Conservation (phyloP, 1,139 yeast species). For the Arxiozyma heterogenica region DNA sequence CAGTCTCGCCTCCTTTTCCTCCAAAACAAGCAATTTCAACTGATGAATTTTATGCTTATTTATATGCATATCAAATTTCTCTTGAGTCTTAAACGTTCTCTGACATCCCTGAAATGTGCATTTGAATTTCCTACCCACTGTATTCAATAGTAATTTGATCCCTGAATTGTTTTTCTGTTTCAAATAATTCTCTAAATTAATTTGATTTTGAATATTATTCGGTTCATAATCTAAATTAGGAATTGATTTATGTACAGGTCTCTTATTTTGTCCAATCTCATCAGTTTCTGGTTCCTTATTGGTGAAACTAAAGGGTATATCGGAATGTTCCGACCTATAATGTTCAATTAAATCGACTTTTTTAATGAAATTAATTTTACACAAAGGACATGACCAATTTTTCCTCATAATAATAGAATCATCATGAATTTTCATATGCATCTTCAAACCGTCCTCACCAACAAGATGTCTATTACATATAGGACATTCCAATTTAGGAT, state of each 20-base stretch:
- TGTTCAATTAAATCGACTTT: slow-evolving; percentile 40
- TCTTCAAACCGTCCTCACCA: slow-evolving; percentile 57
- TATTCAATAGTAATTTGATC: slow-evolving; percentile 21
- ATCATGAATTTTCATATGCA: slow-evolving; percentile 62
- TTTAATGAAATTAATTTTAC: slow-evolving; percentile 32
- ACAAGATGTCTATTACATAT: slow-evolving; percentile 68
- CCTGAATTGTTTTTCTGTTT: slow-evolving; percentile 15
- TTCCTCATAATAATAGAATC: slow-evolving; percentile 39
- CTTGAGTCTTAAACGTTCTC: slow-evolving; percentile 30
- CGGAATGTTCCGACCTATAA: slow-evolving; percentile 34
- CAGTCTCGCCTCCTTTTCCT: slow-evolving; percentile 11
- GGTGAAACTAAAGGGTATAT: slow-evolving; percentile 13
- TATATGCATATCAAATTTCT: slow-evolving; percentile 26
- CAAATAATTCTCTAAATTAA: slow-evolving; percentile 10
- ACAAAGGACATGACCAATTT: slow-evolving; percentile 55
- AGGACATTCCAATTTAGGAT: slow-evolving; percentile 59
- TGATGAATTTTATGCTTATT: slow-evolving; percentile 30
- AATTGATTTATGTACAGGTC: not conserved
- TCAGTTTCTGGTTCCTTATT: slow-evolving; percentile 6
- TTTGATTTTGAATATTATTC: slow-evolving; percentile 9
- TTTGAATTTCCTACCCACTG: slow-evolving; percentile 27
- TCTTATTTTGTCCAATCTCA: not conserved
- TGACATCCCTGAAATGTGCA: slow-evolving; percentile 27
- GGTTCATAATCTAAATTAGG: slow-evolving; percentile 2
- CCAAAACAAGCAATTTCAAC: slow-evolving; percentile 23